phyloP scores from a whole-genome alignment of 1,284 basidiomycete species.

The Xerocomus nothofagi region DNA sequence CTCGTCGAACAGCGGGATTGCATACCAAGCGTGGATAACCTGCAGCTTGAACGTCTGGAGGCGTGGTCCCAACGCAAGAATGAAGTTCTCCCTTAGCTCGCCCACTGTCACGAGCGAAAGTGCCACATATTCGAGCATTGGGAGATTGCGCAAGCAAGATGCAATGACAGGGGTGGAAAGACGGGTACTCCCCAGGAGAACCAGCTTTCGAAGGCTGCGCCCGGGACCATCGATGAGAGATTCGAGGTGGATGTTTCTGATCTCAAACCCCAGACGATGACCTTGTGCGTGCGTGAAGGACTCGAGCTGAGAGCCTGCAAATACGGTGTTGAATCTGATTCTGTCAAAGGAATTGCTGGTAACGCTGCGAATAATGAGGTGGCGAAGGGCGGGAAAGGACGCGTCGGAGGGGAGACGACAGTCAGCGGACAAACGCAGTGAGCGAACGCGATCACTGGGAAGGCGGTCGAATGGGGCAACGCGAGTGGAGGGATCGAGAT shows the following conservation, averaged over 20 bases:
- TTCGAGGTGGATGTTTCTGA: conserved; percentile 38
- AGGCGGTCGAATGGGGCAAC: conserved; percentile 35
- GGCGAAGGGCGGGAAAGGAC: conserved; percentile 31
- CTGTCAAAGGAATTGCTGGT: conserved; percentile 41
- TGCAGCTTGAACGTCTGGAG: conserved; percentile 38
- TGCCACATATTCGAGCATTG: conserved; percentile 39
- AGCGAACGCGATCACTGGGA: conserved; percentile 24
- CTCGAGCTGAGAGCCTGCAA: conserved; percentile 32
- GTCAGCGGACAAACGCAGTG: conserved; percentile 41
- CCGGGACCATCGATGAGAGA: conserved; percentile 33
- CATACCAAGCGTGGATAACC: conserved; percentile 38
- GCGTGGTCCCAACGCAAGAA: conserved; percentile 33
- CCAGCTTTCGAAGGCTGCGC: conserved; percentile 35
- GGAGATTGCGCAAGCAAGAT: conserved; percentile 32
- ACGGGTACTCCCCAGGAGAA: conserved; percentile 39
- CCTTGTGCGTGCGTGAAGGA: conserved; percentile 40
- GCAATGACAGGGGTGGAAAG: conserved; percentile 35
- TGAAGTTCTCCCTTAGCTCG: conserved; percentile 39
- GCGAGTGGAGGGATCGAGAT: conserved; percentile 33
- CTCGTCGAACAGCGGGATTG: conserved; percentile 32
- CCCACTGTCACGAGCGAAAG: conserved; percentile 39
- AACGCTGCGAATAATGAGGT: conserved; percentile 36
- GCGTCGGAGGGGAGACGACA: conserved; percentile 24
- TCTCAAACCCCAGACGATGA: conserved; percentile 39
- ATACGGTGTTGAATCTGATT: conserved; percentile 28